A percentile compares a stretch with the other conserved stretches of the same genome.
Evolutionary conservation across 495 filamentous ascomycete genomes (phyloP).

Genomic region (Antarctomyces pellizariae): DNA sequence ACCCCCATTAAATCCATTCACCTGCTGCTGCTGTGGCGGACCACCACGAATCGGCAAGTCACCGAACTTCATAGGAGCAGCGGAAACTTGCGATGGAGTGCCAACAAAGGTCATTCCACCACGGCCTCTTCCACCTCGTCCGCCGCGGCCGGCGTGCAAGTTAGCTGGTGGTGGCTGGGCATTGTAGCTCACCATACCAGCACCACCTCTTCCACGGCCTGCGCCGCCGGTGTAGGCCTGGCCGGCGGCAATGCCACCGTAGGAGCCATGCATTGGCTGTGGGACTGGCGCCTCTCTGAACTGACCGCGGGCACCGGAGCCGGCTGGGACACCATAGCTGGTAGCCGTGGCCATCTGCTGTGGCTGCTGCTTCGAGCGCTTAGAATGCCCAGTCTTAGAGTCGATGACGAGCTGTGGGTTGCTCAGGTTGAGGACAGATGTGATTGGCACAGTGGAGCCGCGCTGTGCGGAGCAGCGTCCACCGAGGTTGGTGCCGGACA

Average conservation of each 20-base stretch:
- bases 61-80: too few species aligned
- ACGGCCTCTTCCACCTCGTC: conserved; percentile 27
- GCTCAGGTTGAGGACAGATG: conserved; percentile 68
- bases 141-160: conserved; percentile 30
- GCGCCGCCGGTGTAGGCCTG: conserved; percentile 14
- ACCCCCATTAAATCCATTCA: too few species aligned
- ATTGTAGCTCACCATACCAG: conserved; percentile 8
- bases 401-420: conserved; percentile 56
- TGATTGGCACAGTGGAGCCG: conserved; percentile 69
- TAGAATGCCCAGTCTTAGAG: conserved; percentile 41
- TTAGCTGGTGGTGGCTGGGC: conserved; percentile 43
- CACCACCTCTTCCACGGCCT: conserved; percentile 17
- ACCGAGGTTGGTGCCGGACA: conserved; percentile 79
- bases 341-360: conserved; percentile 32
- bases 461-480: conserved; percentile 89
- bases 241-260: conserved; percentile 39
- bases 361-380: conserved; percentile 24
- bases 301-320: conserved; percentile 32
- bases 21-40: too few species aligned
- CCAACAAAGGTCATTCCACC: conserved; percentile 7
- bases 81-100: too few species aligned
- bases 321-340: conserved; percentile 33
- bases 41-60: too few species aligned
- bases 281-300: conserved; percentile 44
- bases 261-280: conserved; percentile 43